These are phyloP conservation scores for Sugiyamaella boreocaroliniensis DNA, from an alignment of 805 yeast genomes.

Conservation along the genomic window DNA sequence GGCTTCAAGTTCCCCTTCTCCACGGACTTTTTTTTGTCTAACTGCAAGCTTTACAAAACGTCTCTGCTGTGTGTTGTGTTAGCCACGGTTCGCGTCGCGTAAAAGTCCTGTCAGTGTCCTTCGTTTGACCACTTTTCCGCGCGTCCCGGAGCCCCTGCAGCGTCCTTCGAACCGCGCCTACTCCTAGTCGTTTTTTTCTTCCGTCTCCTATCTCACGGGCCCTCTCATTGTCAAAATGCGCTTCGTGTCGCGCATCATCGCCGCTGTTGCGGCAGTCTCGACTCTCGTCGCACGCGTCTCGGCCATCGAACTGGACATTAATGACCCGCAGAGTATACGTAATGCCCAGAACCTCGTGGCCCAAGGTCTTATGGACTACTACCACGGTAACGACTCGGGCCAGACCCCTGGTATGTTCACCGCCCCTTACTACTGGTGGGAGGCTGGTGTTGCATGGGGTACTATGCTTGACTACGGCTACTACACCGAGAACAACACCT, in stretches of 20 bases:
- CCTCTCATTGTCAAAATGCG: not conserved
- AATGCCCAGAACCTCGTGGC: constrained; percentile 47
- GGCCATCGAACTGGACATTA: constrained; percentile 35
- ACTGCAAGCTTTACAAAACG: not conserved
- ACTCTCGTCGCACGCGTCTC: not conserved
- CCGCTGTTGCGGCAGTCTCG: not conserved
- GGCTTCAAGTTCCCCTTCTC: not conserved
- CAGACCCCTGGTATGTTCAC: constrained; percentile 82
- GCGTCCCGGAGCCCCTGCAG: not conserved
- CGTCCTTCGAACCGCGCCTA: not conserved
- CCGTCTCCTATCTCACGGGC: not conserved
- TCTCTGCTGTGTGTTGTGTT: not conserved
- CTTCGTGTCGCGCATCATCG: not conserved
- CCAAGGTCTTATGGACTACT: constrained; percentile 62
- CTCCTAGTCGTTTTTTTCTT: not conserved
- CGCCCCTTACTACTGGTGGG: constrained; percentile 97
- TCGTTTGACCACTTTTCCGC: not conserved
- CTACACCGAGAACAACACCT: constrained; percentile 64
- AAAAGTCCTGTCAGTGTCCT: not conserved
- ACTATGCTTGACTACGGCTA: constrained; percentile 71
- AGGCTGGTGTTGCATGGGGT: constrained; percentile 96
- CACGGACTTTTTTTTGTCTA: not conserved
- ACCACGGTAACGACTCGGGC: constrained; percentile 57
- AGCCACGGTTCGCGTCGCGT: not conserved
- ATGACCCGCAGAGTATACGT: constrained; percentile 37